Evolutionary conservation across 441 rosid species (phyloP), one percentile per base, ranked within the genome.

Genomic region (Populus tomentosa): DNA sequence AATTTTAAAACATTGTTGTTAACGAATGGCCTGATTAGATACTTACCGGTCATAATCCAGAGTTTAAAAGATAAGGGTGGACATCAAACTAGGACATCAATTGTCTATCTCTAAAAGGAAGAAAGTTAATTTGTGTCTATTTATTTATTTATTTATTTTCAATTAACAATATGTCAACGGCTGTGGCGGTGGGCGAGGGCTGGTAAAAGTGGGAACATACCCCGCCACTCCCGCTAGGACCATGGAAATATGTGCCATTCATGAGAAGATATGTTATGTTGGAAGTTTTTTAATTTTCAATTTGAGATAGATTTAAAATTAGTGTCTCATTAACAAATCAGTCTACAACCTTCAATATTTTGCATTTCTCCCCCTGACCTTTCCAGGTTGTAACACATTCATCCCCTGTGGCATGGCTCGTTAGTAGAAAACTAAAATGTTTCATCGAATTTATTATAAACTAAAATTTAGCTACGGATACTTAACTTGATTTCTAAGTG

Each of bases 191-290:
- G 42, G 1, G 50, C 56, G 21, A 65, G 46, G 77, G 84, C 73
- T 75, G 83, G 87, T 71, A 74, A 86, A 88, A 79, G 87, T 35
- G 46, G 3, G 4, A 38, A 14, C 87, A 86, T 35, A 26, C 83
- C 83, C 89, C 90, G 88, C 87, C 86, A 86, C 88, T 83, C 72
- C 26, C 88, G 87, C 86, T 75, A 18, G 75, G 24, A 36, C 78
- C 80, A 67, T 80, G 35, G 76, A 69, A 80, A 79, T 36, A 53
- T 68, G 81, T 79, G 86, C 79, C 82, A 59, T 32, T 7, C n/a
- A 30, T 28, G 38, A 36, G 38, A 9, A n/a, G 36, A 38, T 21
- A 69, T 4, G 23, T 62, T 1, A 36, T 69, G 10, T 10, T n/a
- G 66, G 10, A 6, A 24, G 56, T 42, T 11, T 62, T 46, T 10